These are phyloP conservation scores for Fusarium sp. DNA, from an alignment of 2,329 filamentous ascomycete genomes.

Conservation along the genomic window DNA sequence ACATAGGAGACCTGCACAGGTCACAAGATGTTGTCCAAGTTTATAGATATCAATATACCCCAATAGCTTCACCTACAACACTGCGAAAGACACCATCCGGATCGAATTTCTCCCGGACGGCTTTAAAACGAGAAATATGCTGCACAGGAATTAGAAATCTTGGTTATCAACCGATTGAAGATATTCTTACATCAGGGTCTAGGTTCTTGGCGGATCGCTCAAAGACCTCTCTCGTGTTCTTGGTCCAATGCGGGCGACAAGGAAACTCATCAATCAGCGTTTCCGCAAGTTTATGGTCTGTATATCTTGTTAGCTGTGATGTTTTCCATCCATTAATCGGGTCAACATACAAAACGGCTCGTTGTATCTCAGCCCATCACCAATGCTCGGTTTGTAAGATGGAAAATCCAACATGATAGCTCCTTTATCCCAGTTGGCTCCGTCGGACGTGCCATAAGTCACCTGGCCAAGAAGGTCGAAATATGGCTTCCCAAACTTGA, in stretches of 20 bases:
- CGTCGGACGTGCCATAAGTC: neutral
- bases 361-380: slow-evolving; percentile 1
- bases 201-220: slow-evolving; percentile 8
- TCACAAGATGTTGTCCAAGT: too few relatives aligned
- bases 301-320: accelerated
- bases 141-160: accelerated
- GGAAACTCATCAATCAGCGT: slow-evolving; percentile 5
- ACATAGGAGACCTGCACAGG: too few relatives aligned
- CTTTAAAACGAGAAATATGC: slow-evolving; percentile 14
- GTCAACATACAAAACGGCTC: neutral
- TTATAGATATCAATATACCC: neutral
- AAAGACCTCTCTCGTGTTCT: slow-evolving; percentile 15
- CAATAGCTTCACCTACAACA: slow-evolving; percentile 16
- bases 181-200: slow-evolving; percentile 1
- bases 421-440: neutral
- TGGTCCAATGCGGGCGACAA: neutral
- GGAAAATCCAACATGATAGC: slow-evolving; percentile 7
- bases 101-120: slow-evolving; percentile 4
- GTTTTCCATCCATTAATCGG: accelerated
- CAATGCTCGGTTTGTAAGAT: slow-evolving; percentile 1
- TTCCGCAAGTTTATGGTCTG: slow-evolving; percentile 11
- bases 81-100: neutral
- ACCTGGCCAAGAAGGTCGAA: neutral
- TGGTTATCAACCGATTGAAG: accelerated
- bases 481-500: slow-evolving; percentile 4